phyloP scores from a whole-genome alignment of 164 flowering plant species.

The Tinospora cordifolia region DNA sequence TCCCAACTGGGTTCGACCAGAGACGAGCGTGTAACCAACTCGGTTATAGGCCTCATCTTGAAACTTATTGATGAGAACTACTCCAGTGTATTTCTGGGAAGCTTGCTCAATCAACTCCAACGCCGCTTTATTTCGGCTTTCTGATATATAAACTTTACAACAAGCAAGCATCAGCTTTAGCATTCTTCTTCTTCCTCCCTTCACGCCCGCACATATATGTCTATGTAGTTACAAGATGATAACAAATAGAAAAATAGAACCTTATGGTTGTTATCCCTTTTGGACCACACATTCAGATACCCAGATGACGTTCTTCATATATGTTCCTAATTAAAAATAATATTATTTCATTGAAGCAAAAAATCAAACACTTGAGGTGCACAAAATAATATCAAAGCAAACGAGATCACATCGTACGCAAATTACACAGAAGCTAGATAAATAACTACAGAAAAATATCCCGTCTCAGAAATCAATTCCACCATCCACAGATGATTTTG shows the following conservation, averaged over 20 bases:
- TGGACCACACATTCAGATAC: conserved; percentile 7
- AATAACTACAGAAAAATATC: not conserved
- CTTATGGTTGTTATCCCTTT: conserved; percentile 3
- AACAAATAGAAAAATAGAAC: not conserved
- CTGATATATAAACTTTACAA: conserved; percentile 70
- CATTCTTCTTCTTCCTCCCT: conserved; percentile 11
- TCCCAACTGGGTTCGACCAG: conserved; percentile 31
- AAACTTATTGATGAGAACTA: conserved; percentile 53
- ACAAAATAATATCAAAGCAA: too few species aligned
- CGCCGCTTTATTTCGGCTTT: conserved; percentile 47
- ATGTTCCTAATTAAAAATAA: not conserved
- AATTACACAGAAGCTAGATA: not conserved
- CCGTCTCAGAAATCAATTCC: conserved; percentile 41
- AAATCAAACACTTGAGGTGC: not conserved
- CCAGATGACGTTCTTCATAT: not conserved
- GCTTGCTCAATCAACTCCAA: conserved; percentile 56
- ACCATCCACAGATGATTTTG: conserved; percentile 26
- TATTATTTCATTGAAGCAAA: not conserved
- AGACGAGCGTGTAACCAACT: conserved; percentile 54
- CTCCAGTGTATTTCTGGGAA: conserved; percentile 39
- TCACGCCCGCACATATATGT: conserved; percentile 23
- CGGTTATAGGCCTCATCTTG: conserved; percentile 56
- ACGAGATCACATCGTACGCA: not conserved
- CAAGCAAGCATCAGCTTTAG: conserved; percentile 43
- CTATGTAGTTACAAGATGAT: conserved; percentile 9